phyloP scores from a whole-genome alignment of 1,284 basidiomycete genomes.

The Jaminaea rosea region DNA sequence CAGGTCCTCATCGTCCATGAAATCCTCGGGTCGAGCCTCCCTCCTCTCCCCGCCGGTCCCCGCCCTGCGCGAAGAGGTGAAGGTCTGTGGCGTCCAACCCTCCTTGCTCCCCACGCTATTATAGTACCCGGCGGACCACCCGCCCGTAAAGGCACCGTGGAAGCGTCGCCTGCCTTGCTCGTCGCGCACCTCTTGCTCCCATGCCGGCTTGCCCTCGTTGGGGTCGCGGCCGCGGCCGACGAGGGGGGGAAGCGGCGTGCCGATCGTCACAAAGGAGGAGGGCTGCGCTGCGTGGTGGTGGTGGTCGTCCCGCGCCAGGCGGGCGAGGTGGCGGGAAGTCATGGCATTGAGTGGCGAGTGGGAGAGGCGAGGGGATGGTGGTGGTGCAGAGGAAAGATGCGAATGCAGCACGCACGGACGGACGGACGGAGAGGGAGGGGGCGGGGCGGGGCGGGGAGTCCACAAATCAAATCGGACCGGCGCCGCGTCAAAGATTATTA shows the following conservation, averaged over 20 bases:
- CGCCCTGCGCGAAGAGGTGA: conserved; percentile 52
- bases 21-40: conserved; percentile 65
- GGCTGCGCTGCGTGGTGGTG: background rate
- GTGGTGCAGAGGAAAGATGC: background rate
- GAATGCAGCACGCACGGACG: background rate
- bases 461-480: too few relatives aligned
- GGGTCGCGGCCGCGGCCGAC: conserved; percentile 73
- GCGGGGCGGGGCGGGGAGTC: too few relatives aligned
- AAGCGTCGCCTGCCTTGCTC: conserved; percentile 84
- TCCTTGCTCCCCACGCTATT: conserved; percentile 93
- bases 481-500: too few relatives aligned
- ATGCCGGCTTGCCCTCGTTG: conserved; percentile 86
- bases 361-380: conserved; percentile 1
- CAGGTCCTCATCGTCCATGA: conserved; percentile 98
- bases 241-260: conserved; percentile 79
- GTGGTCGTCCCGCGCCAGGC: background rate
- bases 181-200: conserved; percentile 95
- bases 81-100: conserved; percentile 89
- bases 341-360: background rate
- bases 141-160: conserved; percentile 96
- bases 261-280: conserved; percentile 54
- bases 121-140: conserved; percentile 94
- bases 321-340: background rate
- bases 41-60: conserved; percentile 20
- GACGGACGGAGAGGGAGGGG: background rate